Conservation (phyloP, 768 basidiomycete species). For the Agaricus sinodeliciosus region DNA sequence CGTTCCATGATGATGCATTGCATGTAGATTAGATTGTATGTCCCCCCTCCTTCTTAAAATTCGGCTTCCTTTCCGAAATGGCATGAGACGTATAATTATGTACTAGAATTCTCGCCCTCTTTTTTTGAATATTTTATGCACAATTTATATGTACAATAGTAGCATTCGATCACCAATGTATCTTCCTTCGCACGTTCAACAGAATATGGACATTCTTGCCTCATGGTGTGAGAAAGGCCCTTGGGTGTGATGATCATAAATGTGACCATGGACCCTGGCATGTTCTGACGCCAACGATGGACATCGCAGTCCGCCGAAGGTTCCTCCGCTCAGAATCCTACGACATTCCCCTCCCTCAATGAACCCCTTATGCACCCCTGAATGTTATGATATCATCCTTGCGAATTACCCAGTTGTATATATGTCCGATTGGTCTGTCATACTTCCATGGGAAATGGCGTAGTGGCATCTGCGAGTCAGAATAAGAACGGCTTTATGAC, state of each 20-base stretch:
- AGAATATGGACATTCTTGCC: not conserved
- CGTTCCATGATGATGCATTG: not conserved
- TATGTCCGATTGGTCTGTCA: not conserved
- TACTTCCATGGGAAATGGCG: slow-evolving; percentile 6
- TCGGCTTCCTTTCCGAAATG: slow-evolving; percentile 5
- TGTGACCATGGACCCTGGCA: no score
- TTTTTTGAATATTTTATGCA: slow-evolving; percentile 2
- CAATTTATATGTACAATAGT: not conserved
- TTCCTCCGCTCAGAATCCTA: slow-evolving; percentile 6
- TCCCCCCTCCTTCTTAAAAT: not conserved
- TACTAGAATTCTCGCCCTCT: slow-evolving; percentile 2
- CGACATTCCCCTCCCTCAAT: no score
- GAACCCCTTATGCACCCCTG: not conserved
- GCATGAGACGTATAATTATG: slow-evolving; percentile 9
- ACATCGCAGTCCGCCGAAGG: slow-evolving; percentile 3
- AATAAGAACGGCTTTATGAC: no score
- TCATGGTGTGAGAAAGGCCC: not conserved
- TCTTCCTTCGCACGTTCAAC: not conserved
- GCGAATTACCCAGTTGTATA: not conserved
- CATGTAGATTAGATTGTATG: slow-evolving; percentile 8
- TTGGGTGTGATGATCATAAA: not conserved
- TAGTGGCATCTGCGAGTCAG: no score
- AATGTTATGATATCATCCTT: slow-evolving; percentile 7
- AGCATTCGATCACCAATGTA: slow-evolving; percentile 9
- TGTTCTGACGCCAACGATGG: not conserved